Conservation (phyloP, 2,329 filamentous ascomycete genomes). For the Alternaria angustiovoidea region DNA sequence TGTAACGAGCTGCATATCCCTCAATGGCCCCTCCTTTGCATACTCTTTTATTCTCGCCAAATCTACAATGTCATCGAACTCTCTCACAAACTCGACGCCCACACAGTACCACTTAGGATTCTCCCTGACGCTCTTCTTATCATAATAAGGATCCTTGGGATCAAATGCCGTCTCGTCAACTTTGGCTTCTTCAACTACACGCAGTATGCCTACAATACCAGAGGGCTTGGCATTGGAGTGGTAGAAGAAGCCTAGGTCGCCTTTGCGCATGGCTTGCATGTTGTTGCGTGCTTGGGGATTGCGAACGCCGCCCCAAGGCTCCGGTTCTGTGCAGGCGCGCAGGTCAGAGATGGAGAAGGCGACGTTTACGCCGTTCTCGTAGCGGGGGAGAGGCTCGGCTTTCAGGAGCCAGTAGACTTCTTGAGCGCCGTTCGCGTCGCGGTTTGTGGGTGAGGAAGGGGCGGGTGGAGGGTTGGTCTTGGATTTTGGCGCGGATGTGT, state of each 20-base stretch:
- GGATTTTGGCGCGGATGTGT: conserved; percentile 18
- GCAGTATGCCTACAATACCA: conserved; percentile 87
- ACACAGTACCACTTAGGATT: conserved; percentile 88
- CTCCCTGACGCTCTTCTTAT: conserved; percentile 73
- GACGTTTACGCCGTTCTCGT: conserved; percentile 88
- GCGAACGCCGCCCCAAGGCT: conserved; percentile 82
- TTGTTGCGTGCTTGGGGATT: conserved; percentile 78
- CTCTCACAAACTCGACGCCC: conserved; percentile 84
- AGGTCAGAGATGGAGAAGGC: conserved; percentile 95
- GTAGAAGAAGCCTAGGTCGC: conserved; percentile 96
- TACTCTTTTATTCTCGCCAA: conserved; percentile 75
- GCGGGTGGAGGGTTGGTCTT: conserved; percentile 20
- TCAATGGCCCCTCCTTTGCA: conserved; percentile 65
- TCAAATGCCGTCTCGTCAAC: conserved; percentile 81
- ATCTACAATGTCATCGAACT: conserved; percentile 75
- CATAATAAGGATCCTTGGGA: conserved; percentile 79
- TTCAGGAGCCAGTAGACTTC: conserved; percentile 60
- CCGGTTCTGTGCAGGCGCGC: conserved; percentile 73
- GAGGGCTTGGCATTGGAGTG: conserved; percentile 93
- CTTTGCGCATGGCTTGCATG: conserved; percentile 87
- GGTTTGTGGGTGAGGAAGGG: conserved; percentile 34
- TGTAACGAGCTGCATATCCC: conserved; percentile 83
- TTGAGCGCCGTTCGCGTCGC: conserved; percentile 37
- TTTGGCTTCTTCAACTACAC: conserved; percentile 84
- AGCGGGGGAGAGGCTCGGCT: conserved; percentile 79